Evolutionary conservation across 441 rosid species (phyloP).

Genomic region (Gossypium schwendimanii): DNA sequence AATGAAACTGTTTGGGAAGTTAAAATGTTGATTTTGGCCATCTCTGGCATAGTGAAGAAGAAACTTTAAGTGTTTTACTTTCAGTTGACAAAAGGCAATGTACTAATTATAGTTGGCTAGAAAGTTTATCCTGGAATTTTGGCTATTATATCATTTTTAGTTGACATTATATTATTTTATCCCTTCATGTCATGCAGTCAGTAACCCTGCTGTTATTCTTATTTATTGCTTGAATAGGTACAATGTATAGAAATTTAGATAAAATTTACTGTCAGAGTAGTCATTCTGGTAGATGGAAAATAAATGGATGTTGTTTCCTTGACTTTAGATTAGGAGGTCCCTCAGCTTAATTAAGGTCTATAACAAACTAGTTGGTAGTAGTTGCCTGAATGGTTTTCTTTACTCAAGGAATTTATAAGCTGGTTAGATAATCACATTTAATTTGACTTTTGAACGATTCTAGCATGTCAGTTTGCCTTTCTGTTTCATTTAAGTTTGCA

Average conservation of each 20-base stretch:
- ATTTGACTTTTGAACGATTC: background rate
- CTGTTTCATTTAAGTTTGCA: background rate
- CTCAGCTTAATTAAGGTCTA: background rate
- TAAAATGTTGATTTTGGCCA: background rate
- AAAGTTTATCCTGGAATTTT: conserved; percentile 1
- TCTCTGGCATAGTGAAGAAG: background rate
- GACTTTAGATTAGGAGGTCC: background rate
- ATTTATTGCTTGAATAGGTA: background rate
- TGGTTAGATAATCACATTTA: background rate
- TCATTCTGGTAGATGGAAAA: background rate
- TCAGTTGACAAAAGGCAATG: background rate
- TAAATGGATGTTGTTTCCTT: background rate
- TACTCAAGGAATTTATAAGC: background rate
- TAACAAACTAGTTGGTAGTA: background rate
- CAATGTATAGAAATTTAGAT: background rate
- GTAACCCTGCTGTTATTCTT: background rate
- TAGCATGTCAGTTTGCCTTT: background rate
- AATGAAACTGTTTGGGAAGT: background rate
- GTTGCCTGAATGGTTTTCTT: background rate
- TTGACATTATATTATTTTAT: background rate
- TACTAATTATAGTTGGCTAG: background rate
- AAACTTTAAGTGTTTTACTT: background rate
- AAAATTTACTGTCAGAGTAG: background rate
- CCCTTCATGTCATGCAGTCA: background rate
- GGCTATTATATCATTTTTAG: background rate